These are phyloP conservation scores for Phytophthora chlamydospora DNA, from an alignment of 352 stramenopile species.

Conservation along the genomic window DNA sequence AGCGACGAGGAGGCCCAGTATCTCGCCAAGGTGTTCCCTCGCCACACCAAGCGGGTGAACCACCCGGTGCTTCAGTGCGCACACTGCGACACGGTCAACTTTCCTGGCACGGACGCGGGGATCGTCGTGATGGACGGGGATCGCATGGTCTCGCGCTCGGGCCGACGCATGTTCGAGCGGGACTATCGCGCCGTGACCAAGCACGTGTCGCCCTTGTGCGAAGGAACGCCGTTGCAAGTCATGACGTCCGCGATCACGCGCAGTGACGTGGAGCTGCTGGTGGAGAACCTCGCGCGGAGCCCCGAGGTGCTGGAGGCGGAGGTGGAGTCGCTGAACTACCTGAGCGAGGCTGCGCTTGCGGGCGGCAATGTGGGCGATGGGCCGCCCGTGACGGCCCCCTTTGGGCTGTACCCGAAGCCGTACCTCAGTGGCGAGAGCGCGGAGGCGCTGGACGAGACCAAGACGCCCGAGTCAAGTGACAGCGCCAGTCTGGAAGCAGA, in stretches of 20 bases:
- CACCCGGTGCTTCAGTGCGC: slow-evolving; percentile 76
- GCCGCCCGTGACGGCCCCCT: slow-evolving; percentile 52
- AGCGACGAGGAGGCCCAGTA: slow-evolving; percentile 75
- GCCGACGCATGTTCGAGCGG: slow-evolving; percentile 78
- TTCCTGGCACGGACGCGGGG: slow-evolving; percentile 74
- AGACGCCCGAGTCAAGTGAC: slow-evolving; percentile 8
- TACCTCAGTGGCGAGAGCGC: slow-evolving; percentile 20
- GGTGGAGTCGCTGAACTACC: slow-evolving; percentile 62
- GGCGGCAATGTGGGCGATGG: slow-evolving; percentile 31
- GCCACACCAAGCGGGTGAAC: slow-evolving; percentile 40
- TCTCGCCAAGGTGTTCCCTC: slow-evolving; percentile 66
- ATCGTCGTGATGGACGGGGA: slow-evolving; percentile 76
- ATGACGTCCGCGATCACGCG: slow-evolving; percentile 49
- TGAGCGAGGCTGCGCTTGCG: slow-evolving; percentile 48
- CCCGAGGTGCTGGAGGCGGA: slow-evolving; percentile 74
- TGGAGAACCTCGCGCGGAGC: slow-evolving; percentile 45
- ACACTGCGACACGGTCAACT: slow-evolving; percentile 81
- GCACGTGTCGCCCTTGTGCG: slow-evolving; percentile 75
- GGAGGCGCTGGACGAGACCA: slow-evolving; percentile 21
- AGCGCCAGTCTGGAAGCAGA: slow-evolving; percentile 19
- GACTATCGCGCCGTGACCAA: slow-evolving; percentile 83
- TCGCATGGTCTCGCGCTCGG: slow-evolving; percentile 69
- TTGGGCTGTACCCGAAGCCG: slow-evolving; percentile 61
- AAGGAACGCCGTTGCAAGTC: slow-evolving; percentile 68
- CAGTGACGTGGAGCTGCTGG: slow-evolving; percentile 57